Percentiles rank a stretch among this genome's conserved stretches.
phyloP scores from a whole-genome alignment of 768 basidiomycete genomes.

The Scleroderma bovista region DNA sequence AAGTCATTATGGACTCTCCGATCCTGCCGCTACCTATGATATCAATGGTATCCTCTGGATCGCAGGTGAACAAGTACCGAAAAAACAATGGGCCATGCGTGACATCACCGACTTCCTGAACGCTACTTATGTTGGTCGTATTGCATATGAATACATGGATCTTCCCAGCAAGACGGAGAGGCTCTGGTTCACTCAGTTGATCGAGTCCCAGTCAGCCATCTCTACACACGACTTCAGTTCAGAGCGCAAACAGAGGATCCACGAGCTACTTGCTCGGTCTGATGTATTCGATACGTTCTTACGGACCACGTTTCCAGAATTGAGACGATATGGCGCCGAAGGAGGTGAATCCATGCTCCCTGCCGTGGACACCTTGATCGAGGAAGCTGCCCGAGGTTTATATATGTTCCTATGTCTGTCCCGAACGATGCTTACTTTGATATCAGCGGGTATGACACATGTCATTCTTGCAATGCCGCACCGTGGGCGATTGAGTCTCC shows the following conservation, averaged over 20 bases:
- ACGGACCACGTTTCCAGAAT: constrained; percentile 83
- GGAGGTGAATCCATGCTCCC: constrained; percentile 94
- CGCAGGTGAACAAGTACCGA: constrained; percentile 16
- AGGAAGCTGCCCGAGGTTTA: constrained; percentile 54
- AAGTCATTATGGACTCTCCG: constrained; percentile 64
- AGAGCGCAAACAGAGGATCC: constrained; percentile 50
- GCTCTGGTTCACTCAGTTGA: constrained; percentile 81
- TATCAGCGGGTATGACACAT: constrained; percentile 57
- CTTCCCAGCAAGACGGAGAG: constrained; percentile 81
- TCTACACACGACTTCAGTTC: constrained; percentile 25
- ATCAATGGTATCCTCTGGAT: constrained; percentile 84
- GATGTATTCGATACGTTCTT: constrained; percentile 84
- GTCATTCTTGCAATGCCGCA: constrained; percentile 85
- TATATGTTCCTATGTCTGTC: background rate
- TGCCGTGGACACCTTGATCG: constrained; percentile 77
- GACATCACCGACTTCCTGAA: constrained; percentile 69
- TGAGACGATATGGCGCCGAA: constrained; percentile 84
- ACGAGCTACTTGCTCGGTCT: constrained; percentile 63
- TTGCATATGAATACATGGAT: constrained; percentile 93
- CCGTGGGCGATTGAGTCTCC: constrained; percentile 78
- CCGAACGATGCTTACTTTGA: background rate
- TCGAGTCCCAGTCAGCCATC: constrained; percentile 50
- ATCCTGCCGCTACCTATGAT: constrained; percentile 51
- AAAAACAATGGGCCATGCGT: constrained; percentile 56
- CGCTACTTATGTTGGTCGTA: constrained; percentile 72